Base-by-base conservation (phyloP, 768 basidiomycete species). In the Podaxis sp. region DNA sequence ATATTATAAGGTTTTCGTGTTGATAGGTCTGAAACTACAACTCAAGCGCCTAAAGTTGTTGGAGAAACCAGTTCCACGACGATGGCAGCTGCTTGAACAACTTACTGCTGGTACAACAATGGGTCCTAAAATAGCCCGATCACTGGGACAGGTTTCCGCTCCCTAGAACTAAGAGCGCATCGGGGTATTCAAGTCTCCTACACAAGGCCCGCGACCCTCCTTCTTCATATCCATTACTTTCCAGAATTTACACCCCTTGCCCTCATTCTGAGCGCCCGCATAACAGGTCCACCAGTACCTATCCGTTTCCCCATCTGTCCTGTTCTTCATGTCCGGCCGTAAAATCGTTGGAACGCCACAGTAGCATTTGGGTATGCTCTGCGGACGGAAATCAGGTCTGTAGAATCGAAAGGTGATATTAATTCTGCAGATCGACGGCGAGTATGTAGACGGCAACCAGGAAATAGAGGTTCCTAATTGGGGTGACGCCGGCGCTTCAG, bases 351-450 rank as follows among this genome's bases (percentile, higher is more conserved):
- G 89, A 22, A 90, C 76, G 13, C 81, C 84, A 69, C 92, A 94
- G 67, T 87, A 84, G 69, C 93, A 94, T 49, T 79, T 80, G 1
- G 92, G 92, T 1, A 84, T 91, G 41, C 75, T 85, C 24, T 76
- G 69, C 3, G 92, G 83, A 24, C 78, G 77, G 71, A 90, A 94
- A 74, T 94, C 92, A 5, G 93, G 93, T 59, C 93, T 83, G 66
- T 88, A 94, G 70, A 94, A 94, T 15, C 93, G 82, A 71, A 94
- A 94, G 0, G 92, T 94, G 61, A 94, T 87, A 67, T 94, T 94
- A 68, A 94, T 92, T 26, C 91, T 84, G 66, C 82, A 86, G 65
- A 85, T 91, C 7, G 83, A 87, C 1, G 84, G 77, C 53, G 61
- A 6, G 15, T 49, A 38, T 26, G 61, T 33, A 38, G 40, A 17